These are phyloP conservation scores for Annulohypoxylon moriforme DNA, from an alignment of 495 filamentous ascomycete genomes.

Conservation along the genomic window DNA sequence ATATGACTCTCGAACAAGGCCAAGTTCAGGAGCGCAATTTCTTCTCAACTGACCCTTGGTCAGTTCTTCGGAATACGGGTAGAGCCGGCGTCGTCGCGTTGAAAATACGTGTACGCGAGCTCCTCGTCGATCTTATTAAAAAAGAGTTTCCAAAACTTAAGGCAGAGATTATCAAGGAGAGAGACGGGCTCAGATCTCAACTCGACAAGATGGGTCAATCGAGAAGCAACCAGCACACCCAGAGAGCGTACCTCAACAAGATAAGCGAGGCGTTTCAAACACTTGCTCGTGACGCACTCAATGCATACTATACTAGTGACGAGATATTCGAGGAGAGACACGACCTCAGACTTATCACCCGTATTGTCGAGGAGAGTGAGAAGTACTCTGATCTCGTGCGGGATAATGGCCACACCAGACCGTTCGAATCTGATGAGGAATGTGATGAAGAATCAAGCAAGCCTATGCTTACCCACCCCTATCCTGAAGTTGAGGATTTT, in stretches of 20 bases:
- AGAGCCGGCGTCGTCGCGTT: slow-evolving; percentile 64
- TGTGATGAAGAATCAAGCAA: slow-evolving; percentile 21
- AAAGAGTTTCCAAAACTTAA: slow-evolving; percentile 65
- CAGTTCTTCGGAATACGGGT: slow-evolving; percentile 52
- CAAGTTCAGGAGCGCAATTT: slow-evolving; percentile 51
- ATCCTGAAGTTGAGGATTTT: background rate
- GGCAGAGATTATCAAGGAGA: slow-evolving; percentile 56
- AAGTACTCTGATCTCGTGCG: slow-evolving; percentile 55
- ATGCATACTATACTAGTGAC: slow-evolving; percentile 56
- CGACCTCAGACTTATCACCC: slow-evolving; percentile 57
- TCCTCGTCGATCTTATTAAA: slow-evolving; percentile 59
- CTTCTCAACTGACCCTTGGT: slow-evolving; percentile 59
- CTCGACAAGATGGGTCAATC: slow-evolving; percentile 57
- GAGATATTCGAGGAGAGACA: slow-evolving; percentile 52
- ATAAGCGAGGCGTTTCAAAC: slow-evolving; percentile 58
- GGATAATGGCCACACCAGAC: slow-evolving; percentile 54
- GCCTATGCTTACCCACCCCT: background rate
- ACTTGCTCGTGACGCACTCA: slow-evolving; percentile 46
- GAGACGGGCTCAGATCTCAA: slow-evolving; percentile 48
- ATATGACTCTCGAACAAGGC: slow-evolving; percentile 46
- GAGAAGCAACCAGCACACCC: slow-evolving; percentile 35
- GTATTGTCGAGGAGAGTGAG: slow-evolving; percentile 55
- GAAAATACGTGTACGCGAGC: slow-evolving; percentile 54
- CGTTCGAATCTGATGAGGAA: slow-evolving; percentile 43
- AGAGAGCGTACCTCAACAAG: slow-evolving; percentile 51